Percentiles rank a stretch among this genome's conserved stretches.
Evolutionary conservation across 1,284 basidiomycete species (phyloP).

Genomic region (Thelephora terrestris): DNA sequence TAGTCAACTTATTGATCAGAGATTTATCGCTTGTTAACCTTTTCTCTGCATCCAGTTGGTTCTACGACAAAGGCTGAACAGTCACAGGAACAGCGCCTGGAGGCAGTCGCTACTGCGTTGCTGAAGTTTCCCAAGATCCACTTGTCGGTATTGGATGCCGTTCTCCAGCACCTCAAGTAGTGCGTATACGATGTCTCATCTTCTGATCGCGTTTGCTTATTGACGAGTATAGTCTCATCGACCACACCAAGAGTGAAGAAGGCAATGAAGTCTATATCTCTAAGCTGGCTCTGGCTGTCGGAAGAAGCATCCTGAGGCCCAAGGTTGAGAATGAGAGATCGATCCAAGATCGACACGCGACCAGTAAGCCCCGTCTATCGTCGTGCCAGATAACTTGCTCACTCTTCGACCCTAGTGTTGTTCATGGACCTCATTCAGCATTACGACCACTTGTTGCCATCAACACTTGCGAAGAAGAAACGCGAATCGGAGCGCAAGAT

Average conservation of each 20-base stretch:
- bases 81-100: conserved; percentile 48
- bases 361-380: conserved; percentile 34
- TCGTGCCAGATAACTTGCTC: neutral
- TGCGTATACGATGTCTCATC: conserved; percentile 26
- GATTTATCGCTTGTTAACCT: neutral
- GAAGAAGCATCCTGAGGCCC: conserved; percentile 82
- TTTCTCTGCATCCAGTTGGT: conserved; percentile 34
- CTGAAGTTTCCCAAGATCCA: conserved; percentile 73
- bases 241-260: conserved; percentile 60
- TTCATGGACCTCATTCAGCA: conserved; percentile 79
- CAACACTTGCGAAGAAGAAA: conserved; percentile 75
- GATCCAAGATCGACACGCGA: conserved; percentile 79
- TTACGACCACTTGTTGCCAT: conserved; percentile 70
- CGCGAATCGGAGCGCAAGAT: conserved; percentile 76
- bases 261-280: conserved; percentile 68
- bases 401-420: conserved; percentile 35
- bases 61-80: conserved; percentile 42
- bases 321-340: conserved; percentile 74
- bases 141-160: conserved; percentile 70
- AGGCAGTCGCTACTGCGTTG: conserved; percentile 61
- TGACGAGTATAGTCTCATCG: conserved; percentile 44
- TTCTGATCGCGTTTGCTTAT: conserved; percentile 1
- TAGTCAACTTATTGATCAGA: conserved; percentile 7
- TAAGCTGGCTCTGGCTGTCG: conserved; percentile 81
- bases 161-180: conserved; percentile 73